phyloP scores from a whole-genome alignment of 2,329 filamentous ascomycete species.

The Monilinia vaccinii-corymbosi region DNA sequence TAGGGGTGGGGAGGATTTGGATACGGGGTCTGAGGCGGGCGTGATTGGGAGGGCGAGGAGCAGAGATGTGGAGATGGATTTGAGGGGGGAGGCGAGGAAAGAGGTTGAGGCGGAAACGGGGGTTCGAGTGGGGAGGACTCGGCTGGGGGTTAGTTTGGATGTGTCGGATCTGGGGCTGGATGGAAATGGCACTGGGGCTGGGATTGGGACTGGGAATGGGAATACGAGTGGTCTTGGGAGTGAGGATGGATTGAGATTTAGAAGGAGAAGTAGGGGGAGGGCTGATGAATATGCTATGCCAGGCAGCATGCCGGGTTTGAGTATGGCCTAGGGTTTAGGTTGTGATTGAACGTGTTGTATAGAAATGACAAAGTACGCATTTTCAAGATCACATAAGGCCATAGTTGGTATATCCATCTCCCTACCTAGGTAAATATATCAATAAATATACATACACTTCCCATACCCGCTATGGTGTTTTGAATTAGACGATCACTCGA shows the following conservation, averaged over 20 bases:
- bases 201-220: slow-evolving; percentile 28
- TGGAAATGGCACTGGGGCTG: slow-evolving; percentile 26
- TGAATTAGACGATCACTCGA: no score
- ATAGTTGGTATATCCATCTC: no score
- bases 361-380: not conserved
- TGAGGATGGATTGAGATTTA: slow-evolving; percentile 22
- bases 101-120: slow-evolving; percentile 38
- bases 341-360: not conserved
- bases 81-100: slow-evolving; percentile 42
- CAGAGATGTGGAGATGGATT: slow-evolving; percentile 42
- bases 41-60: slow-evolving; percentile 46
- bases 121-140: slow-evolving; percentile 18
- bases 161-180: slow-evolving; percentile 27
- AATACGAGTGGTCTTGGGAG: slow-evolving; percentile 19
- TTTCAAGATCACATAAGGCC: no score
- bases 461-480: no score
- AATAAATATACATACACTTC: no score
- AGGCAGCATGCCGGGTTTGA: slow-evolving; percentile 29
- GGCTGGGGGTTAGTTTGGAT: slow-evolving; percentile 28
- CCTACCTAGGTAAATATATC: no score
- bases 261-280: slow-evolving; percentile 28
- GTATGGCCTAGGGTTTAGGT: slow-evolving; percentile 14
- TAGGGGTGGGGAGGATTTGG: slow-evolving; percentile 51
- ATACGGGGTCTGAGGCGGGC: slow-evolving; percentile 30
- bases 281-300: slow-evolving; percentile 31